These are phyloP conservation scores for Teratosphaeria viscida DNA, from an alignment of 2,329 filamentous ascomycete species.

Conservation along the genomic window DNA sequence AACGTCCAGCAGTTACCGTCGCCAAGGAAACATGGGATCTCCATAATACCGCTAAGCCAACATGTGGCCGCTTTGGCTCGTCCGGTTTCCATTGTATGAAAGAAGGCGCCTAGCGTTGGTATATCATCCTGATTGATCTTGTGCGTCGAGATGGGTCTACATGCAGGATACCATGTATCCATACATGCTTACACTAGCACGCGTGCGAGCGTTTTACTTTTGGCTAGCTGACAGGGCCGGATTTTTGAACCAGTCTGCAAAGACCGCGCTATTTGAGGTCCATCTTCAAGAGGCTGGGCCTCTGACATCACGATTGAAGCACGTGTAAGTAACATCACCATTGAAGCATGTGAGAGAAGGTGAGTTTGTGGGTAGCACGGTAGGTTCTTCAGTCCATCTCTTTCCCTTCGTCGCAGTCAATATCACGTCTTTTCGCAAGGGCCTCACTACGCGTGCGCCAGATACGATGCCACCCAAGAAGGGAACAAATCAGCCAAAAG, in stretches of 20 bases:
- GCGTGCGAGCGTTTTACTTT: background rate
- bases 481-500: background rate
- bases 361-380: background rate
- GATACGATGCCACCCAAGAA: background rate
- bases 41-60: too few species aligned
- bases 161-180: too few species aligned
- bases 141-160: too few species aligned
- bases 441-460: background rate
- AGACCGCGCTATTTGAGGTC: background rate
- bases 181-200: too few species aligned
- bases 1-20: too few species aligned
- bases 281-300: background rate
- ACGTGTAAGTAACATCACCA: background rate
- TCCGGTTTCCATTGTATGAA: too few species aligned
- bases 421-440: background rate
- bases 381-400: background rate
- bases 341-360: background rate
- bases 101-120: too few species aligned
- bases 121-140: too few species aligned
- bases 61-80: too few species aligned
- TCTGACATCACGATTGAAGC: background rate
- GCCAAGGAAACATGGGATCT: too few species aligned
- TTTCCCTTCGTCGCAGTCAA: background rate
- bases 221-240: background rate
- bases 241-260: background rate